Conservation (phyloP, 306 rosid species). For the Mucuna pruriens region DNA sequence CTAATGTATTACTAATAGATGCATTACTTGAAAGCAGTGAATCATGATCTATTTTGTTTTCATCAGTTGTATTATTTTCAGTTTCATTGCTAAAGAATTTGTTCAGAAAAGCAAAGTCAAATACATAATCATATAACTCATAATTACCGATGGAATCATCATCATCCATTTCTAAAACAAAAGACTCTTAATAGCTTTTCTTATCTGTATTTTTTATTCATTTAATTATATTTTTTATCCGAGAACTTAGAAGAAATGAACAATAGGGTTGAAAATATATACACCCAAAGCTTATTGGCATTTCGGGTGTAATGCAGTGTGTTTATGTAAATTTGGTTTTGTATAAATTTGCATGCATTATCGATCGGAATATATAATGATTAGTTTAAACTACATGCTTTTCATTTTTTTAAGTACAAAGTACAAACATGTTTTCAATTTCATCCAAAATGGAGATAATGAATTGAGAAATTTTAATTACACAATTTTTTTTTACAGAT, state of each 20-base stretch:
- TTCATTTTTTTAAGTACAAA: neutral
- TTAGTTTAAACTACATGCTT: neutral
- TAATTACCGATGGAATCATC: neutral
- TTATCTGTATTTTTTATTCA: neutral
- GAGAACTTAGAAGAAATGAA: neutral
- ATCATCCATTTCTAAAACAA: neutral
- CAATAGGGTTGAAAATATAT: neutral
- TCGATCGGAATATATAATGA: neutral
- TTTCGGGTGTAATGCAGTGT: neutral
- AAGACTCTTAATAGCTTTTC: neutral
- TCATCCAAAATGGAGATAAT: no score
- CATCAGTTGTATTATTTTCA: neutral
- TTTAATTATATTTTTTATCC: neutral
- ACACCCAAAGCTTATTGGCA: neutral
- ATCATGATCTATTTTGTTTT: neutral
- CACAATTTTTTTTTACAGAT: no score
- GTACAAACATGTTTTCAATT: neutral
- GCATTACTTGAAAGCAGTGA: neutral
- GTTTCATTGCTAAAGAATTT: conserved; percentile 12
- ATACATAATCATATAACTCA: conserved; percentile 1
- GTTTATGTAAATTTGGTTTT: neutral
- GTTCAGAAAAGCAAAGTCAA: conserved; percentile 33
- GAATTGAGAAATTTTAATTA: no score
- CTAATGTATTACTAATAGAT: neutral
- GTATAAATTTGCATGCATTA: neutral